Evolutionary conservation across 176 grass and related monocot genomes (phyloP), one percentile per base, ranked within the genome.

Genomic region (Zoysia japonica): DNA sequence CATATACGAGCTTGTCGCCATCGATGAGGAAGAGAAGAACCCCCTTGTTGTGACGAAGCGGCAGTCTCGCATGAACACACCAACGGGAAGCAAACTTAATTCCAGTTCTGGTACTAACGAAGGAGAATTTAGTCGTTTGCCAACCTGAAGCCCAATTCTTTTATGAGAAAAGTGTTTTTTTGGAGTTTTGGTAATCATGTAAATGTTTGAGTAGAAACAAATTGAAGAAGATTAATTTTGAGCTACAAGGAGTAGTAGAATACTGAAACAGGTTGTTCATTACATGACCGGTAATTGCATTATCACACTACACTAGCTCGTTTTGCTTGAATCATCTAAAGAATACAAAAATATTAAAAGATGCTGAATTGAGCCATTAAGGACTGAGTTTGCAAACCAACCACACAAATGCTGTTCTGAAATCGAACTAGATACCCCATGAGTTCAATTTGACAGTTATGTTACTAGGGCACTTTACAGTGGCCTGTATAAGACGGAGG

Each of bases 1-100:
- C 47, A 73, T 85, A 14, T 83, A 81, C 6, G 65, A 71, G 15
- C 59, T 72, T 68, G 44, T 87, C 40, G 54, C 83, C 40, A 75
- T 89, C 1, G 75, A 89, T n/a, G 83, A 87, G 54, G 90, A 93
- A 88, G 96, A 99, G 64, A 92, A 90, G 55, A 91, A 82, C 73
- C 67, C 86, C 5, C 37, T 89, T 0, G 89, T 97, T 61, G 75
- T 80, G 9, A 97, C 87, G 1, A 94, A 84, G 82, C 83, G 94
- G 39, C 82, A 41, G 16, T 89, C 88, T 5, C 82, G 78, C 52
- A 91, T 87, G 83, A 78, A 83, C 67, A 89, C 86, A 73, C 90
- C 88, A 65, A 76, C 11, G 3, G 84, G 76, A 74, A 91, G 88
- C 82, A 95, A 89, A 67, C 70, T 90, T 48, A 85, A 56, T 78